Evolutionary conservation across 1,139 yeast genomes (phyloP).

Genomic region (Zygosaccharomyces pseudobailii): DNA sequence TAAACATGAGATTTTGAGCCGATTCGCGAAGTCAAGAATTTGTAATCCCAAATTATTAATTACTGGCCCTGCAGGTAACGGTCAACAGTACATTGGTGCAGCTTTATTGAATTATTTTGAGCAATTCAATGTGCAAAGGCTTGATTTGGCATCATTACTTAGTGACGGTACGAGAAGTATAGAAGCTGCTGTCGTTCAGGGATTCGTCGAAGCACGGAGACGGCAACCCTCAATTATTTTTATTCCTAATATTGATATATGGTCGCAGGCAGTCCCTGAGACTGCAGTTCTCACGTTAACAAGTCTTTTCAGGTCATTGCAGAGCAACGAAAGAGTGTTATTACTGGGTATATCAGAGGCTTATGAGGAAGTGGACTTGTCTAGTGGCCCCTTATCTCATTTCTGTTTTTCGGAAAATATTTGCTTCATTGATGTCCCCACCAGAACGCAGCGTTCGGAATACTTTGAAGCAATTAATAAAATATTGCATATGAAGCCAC

Average conservation of each 20-base stretch:
- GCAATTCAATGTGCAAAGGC: slow-evolving; percentile 82
- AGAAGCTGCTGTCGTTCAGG: slow-evolving; percentile 79
- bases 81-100: slow-evolving; percentile 81
- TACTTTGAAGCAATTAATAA: slow-evolving; percentile 55
- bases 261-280: slow-evolving; percentile 64
- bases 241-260: slow-evolving; percentile 78
- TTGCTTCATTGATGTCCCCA: slow-evolving; percentile 42
- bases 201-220: slow-evolving; percentile 82
- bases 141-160: slow-evolving; percentile 74
- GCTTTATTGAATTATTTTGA: slow-evolving; percentile 81
- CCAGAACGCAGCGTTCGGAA: slow-evolving; percentile 40
- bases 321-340: slow-evolving; percentile 68
- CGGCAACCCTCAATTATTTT: slow-evolving; percentile 85
- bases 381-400: slow-evolving; percentile 14
- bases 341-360: slow-evolving; percentile 73
- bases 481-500: slow-evolving; percentile 65
- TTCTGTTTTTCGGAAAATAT: slow-evolving; percentile 44
- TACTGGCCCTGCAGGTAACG: slow-evolving; percentile 74
- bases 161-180: slow-evolving; percentile 80
- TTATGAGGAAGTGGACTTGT: slow-evolving; percentile 21
- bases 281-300: slow-evolving; percentile 69
- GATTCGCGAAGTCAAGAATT: slow-evolving; percentile 59
- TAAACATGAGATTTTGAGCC: slow-evolving; percentile 57
- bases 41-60: slow-evolving; percentile 79
- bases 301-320: slow-evolving; percentile 62